Conservation (phyloP, 441 rosid genomes). For the Populus tomentosa region DNA sequence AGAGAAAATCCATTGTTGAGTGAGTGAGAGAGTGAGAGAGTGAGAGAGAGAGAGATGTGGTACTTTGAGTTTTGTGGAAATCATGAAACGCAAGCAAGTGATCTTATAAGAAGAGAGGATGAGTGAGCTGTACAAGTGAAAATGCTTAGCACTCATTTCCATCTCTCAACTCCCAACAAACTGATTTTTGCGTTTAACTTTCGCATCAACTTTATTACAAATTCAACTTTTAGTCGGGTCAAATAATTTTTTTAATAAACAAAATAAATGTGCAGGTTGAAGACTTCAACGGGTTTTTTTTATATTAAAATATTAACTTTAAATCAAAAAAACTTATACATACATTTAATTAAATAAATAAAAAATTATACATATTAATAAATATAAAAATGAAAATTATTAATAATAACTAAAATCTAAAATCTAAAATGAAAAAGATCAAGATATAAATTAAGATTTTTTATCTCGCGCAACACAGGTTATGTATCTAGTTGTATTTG, state of each 20-base stretch:
- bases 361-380: too few species aligned
- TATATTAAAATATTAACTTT: too few species aligned
- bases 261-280: not conserved
- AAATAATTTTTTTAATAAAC: not conserved
- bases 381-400: too few species aligned
- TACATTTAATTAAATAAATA: too few species aligned
- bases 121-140: conserved; percentile 30
- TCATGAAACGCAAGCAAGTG: conserved; percentile 2
- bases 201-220: conserved; percentile 23
- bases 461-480: too few species aligned
- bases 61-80: not conserved
- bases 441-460: too few species aligned
- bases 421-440: too few species aligned
- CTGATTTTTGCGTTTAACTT: conserved; percentile 13
- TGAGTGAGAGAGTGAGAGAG: not conserved
- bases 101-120: conserved; percentile 16
- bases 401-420: too few species aligned
- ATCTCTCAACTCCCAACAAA: conserved; percentile 35
- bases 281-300: not conserved
- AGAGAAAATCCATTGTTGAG: conserved; percentile 36
- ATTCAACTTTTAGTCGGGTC: conserved; percentile 4
- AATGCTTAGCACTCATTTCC: conserved; percentile 17
- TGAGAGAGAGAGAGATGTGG: not conserved
- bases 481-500: too few species aligned
- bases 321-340: too few species aligned